phyloP scores from a whole-genome alignment of 768 basidiomycete genomes.

The Kwoniella dejecticola region DNA sequence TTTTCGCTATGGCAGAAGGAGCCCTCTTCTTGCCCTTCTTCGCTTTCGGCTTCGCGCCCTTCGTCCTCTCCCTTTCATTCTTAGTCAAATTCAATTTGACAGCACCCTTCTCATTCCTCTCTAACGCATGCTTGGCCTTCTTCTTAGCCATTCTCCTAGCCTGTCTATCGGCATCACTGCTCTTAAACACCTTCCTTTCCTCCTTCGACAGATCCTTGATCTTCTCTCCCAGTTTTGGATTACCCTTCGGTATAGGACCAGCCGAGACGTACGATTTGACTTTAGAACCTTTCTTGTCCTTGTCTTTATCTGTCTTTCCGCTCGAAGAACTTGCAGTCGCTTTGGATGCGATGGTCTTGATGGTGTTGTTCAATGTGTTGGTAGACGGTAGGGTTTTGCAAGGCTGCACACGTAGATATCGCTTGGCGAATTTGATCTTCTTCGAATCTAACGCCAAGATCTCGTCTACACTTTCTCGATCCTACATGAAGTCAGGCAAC shows the following conservation, averaged over 20 bases:
- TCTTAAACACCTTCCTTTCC: conserved; percentile 80
- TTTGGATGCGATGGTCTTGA: conserved; percentile 39
- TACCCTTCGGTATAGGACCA: conserved; percentile 67
- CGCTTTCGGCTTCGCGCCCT: conserved; percentile 44
- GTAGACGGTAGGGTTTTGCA: conserved; percentile 70
- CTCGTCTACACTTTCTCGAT: conserved; percentile 89
- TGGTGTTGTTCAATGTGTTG: conserved; percentile 18
- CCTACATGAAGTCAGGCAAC: conserved; percentile 60
- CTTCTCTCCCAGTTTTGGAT: conserved; percentile 77
- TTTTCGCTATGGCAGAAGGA: conserved; percentile 48
- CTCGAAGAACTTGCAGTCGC: conserved; percentile 18
- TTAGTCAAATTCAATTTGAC: conserved; percentile 50
- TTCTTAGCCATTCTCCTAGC: conserved; percentile 88
- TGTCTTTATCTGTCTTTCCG: background rate
- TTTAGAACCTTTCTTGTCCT: conserved; percentile 23
- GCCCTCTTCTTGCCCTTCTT: conserved; percentile 56
- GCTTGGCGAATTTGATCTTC: conserved; percentile 88
- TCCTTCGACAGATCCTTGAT: conserved; percentile 78
- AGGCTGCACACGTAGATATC: conserved; percentile 83
- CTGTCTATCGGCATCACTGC: conserved; percentile 74
- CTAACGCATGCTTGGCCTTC: conserved; percentile 59
- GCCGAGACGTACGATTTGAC: conserved; percentile 4
- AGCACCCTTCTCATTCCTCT: conserved; percentile 46
- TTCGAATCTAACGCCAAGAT: conserved; percentile 73
- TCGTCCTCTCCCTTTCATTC: conserved; percentile 32